phyloP scores from a whole-genome alignment of 306 rosid species.

The Citrullus amarus region DNA sequence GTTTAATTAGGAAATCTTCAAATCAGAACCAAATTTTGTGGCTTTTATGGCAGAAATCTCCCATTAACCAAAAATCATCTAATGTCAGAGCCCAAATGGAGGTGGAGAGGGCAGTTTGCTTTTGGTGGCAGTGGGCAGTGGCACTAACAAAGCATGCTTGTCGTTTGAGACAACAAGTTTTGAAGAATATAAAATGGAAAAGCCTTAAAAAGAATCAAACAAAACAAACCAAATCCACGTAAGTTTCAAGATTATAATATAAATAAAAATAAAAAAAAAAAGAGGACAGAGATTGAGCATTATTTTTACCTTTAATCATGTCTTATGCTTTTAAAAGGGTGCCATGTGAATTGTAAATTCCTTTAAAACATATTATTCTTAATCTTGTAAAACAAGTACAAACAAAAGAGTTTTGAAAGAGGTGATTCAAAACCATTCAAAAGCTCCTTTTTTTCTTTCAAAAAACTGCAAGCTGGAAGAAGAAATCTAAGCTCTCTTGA shows the following conservation, averaged over 20 bases:
- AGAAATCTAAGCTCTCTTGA: not conserved
- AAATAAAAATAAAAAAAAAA: not conserved
- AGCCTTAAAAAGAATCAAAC: conserved; percentile 12
- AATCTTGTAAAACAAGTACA: conserved; percentile 1
- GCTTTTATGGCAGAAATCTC: conserved; percentile 50
- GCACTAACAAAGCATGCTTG: conserved; percentile 57
- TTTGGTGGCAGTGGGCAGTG: conserved; percentile 29
- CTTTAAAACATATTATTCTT: not conserved
- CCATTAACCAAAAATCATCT: conserved; percentile 48
- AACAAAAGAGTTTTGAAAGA: not conserved
- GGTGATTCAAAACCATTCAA: not conserved
- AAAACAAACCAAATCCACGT: conserved; percentile 21
- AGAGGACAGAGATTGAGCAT: conserved; percentile 35
- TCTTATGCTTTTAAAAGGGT: conserved; percentile 26
- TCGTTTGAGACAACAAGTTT: conserved; percentile 37
- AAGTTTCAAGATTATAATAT: conserved; percentile 6
- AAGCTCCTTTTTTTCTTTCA: not conserved
- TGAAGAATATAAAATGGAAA: conserved; percentile 30
- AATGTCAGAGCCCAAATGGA: conserved; percentile 38
- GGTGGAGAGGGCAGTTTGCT: conserved; percentile 22
- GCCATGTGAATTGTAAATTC: conserved; percentile 16
- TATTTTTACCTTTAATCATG: conserved; percentile 25
- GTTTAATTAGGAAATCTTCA: conserved; percentile 27
- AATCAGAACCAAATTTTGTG: conserved; percentile 31
- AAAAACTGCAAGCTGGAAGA: not conserved